These are phyloP conservation scores for Hylodesmum podocarpum DNA, from an alignment of 306 rosid species.

Conservation along the genomic window DNA sequence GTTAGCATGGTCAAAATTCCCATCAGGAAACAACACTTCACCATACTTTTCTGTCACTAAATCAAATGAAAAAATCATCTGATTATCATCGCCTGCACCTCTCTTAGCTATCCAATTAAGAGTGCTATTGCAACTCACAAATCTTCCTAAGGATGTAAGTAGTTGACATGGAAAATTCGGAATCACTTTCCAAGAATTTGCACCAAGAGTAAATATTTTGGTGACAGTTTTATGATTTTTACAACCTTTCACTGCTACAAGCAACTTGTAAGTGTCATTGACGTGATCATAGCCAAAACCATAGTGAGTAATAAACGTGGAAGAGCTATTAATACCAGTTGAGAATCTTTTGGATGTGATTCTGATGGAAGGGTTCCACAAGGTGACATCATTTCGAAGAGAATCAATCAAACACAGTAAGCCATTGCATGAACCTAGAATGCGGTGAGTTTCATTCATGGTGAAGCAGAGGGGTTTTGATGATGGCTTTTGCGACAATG, in stretches of 20 bases:
- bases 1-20: not conserved
- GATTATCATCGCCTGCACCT: not conserved
- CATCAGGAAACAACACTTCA: not conserved
- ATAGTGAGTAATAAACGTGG: rapidly evolving
- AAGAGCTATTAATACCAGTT: not conserved
- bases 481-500: not conserved
- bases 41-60: constrained; percentile 4
- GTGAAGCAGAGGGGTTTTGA: not conserved
- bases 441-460: not conserved
- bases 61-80: not conserved
- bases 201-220: constrained; percentile 9
- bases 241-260: not conserved
- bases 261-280: constrained; percentile 23
- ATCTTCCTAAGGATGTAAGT: not conserved
- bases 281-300: constrained; percentile 34
- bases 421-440: constrained; percentile 27
- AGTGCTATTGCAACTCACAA: constrained; percentile 14
- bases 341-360: not conserved
- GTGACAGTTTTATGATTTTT: not conserved
- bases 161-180: not conserved
- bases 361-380: constrained; percentile 30
- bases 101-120: constrained; percentile 9
- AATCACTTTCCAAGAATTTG: not conserved
- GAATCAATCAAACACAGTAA: not conserved
- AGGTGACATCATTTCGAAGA: not conserved